Evolutionary conservation across 129 eudicot species (phyloP).

Genomic region (Logfia minima): DNA sequence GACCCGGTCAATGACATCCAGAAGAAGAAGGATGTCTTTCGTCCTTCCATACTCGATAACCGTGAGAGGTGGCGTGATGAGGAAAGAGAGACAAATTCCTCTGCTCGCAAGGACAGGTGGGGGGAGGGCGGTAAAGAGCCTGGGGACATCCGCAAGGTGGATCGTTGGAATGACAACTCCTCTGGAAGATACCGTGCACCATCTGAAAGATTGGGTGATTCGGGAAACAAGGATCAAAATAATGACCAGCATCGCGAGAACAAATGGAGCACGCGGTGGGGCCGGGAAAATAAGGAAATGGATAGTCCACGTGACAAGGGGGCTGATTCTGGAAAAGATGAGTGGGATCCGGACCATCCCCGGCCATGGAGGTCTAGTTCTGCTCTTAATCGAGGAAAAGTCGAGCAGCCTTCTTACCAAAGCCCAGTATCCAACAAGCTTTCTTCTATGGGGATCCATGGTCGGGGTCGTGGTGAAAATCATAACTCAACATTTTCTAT

Average conservation of each 20-base stretch:
- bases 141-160: constrained; percentile 60
- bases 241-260: constrained; percentile 83
- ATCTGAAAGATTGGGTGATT: constrained; percentile 64
- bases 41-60: constrained; percentile 78
- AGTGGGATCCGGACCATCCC: constrained; percentile 68
- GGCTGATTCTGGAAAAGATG: constrained; percentile 56
- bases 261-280: constrained; percentile 96
- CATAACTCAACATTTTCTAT: constrained; percentile 44
- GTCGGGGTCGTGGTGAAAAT: constrained; percentile 79
- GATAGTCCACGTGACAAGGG: constrained; percentile 54
- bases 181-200: constrained; percentile 59
- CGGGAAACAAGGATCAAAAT: constrained; percentile 54
- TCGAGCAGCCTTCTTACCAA: constrained; percentile 61
- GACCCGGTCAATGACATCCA: constrained; percentile 47
- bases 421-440: constrained; percentile 50
- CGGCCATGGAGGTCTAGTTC: constrained; percentile 94
- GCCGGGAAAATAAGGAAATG: constrained; percentile 63
- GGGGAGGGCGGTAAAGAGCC: constrained; percentile 77
- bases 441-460: constrained; percentile 51
- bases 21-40: constrained; percentile 82
- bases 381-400: constrained; percentile 58
- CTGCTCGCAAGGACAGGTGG: constrained; percentile 77
- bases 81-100: constrained; percentile 75
- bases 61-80: constrained; percentile 98
- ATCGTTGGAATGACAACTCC: constrained; percentile 60